Evolutionary conservation across 805 yeast genomes (phyloP), one percentile per base, ranked within the genome.

Genomic region (Cyberlindnera japonica): DNA sequence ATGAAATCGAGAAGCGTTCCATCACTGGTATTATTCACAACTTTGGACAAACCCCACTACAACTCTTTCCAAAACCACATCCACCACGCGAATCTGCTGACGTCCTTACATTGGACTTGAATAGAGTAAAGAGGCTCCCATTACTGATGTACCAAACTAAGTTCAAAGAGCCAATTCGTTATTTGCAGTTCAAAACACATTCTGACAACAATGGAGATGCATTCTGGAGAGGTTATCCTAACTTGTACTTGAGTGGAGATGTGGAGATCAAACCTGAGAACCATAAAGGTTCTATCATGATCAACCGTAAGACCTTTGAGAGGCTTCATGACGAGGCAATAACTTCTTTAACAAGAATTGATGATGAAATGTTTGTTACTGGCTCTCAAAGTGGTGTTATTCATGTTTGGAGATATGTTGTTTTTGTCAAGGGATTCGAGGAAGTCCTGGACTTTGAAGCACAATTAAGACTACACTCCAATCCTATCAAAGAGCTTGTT

Each of bases 1-100:
- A 87, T 55, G 87, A 79, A 26, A 70, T 74, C 45, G 95, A 88
- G 59, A 72, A 81, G 48, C 68, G 79, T 27, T 91, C 95, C 1
- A 71, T 83, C 3, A 83, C 87, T 17, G 90, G 95, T 2, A 83
- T 84, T 51, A 88, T 88, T 37, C 93, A 89, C 57, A 88, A 88
- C 60, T 88, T 88, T 68, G 96, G 96, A 0, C 96, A 88, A 57
- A 88, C 95, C 0, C 96, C 96, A 2, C 55, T 74, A 35, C 85
- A 83, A 50, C 64, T 89, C 10, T 86, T 89, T 51, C 66, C 64
- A 14, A 73, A 72, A 37, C 82, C 89, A 0, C 96, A 88, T 59
- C 81, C 83, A 1, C 47, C 55, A 19, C 67, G 71, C 40, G 75
- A 67, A 3, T 60, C 62, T 0, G 48, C 64, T n/a, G 61, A 64